Evolutionary conservation across 164 flowering plant genomes (phyloP), one percentile per base, ranked within the genome.

Genomic region (Umbellularia californica): DNA sequence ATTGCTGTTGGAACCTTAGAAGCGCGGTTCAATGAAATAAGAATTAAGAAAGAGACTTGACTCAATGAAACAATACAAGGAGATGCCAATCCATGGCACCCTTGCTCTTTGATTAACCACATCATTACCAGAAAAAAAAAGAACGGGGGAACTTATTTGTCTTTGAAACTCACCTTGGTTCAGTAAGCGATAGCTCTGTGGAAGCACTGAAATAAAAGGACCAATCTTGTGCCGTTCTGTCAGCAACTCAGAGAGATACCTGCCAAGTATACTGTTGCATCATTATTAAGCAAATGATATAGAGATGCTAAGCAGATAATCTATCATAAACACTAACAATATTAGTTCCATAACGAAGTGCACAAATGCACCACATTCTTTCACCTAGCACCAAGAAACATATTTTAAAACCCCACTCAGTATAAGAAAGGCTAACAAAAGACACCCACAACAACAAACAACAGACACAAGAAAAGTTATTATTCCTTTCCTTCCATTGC

Each of bases 171-270:
- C 67, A 95, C 99, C 99, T 80, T 93, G 96, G 81, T 84, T 95
- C 83, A 95, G 81, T 85, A 95, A 83, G 24, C 95, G 87, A 69
- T 79, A 89, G 74, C 91, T 64, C 78, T 86, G 72, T 1, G 95
- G 97, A 33, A 95, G 93, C 76, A 95, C 90, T 15, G 94, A 87
- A 86, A 84, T 65, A 80, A 95, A 95, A 22, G 97, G 99, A 79
- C 78, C 79, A 2, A 95, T 79, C 76, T 95, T 95, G 68, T 87
- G 83, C 22, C 97, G 94, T 81, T 95, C 99, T 1, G 88, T 89
- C 68, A 93, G 80, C 72, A 95, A 81, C 79, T 93, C 98, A 1
- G 90, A 75, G 2, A 95, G 89, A 82, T 95, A 95, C 79, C 99
- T 95, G 89, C 65, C 70, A 81, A 77, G 60, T 24, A 75, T 14